Percentiles rank a stretch among this genome's conserved stretches.
phyloP scores from a whole-genome alignment of 2,329 filamentous ascomycete genomes.

The Aspergillus sp. region DNA sequence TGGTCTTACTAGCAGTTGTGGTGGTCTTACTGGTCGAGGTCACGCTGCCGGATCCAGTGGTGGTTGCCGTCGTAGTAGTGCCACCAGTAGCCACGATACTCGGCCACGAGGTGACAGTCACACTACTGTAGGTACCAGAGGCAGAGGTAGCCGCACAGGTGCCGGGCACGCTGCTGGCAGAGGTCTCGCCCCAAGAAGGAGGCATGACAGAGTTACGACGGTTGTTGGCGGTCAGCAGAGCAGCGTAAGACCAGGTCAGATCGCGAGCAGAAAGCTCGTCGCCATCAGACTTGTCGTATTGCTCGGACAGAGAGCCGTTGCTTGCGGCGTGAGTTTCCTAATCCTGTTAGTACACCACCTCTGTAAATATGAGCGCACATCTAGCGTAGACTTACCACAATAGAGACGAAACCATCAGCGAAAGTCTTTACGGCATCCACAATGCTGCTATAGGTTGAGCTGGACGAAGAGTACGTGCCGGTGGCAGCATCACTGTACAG shows the following conservation, averaged over 20 bases:
- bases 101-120: constrained; percentile 37
- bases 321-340: constrained; percentile 29
- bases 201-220: constrained; percentile 38
- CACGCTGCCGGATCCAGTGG: constrained; percentile 34
- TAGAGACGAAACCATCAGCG: constrained; percentile 57
- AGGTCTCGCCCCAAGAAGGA: constrained; percentile 35
- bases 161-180: constrained; percentile 34
- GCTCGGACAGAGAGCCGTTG: constrained; percentile 43
- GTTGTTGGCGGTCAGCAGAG: constrained; percentile 40
- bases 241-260: constrained; percentile 50
- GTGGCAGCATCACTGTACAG: constrained; percentile 58
- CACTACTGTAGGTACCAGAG: constrained; percentile 36
- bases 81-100: constrained; percentile 32
- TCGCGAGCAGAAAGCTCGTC: constrained; percentile 41
- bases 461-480: constrained; percentile 66
- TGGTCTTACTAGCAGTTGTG: constrained; percentile 14
- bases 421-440: constrained; percentile 64
- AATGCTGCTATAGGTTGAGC: constrained; percentile 56
- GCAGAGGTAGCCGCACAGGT: constrained; percentile 34
- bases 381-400: constrained; percentile 36
- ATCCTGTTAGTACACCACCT: background rate
- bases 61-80: constrained; percentile 30
- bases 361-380: background rate
- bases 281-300: constrained; percentile 41
- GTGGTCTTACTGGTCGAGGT: constrained; percentile 29